Conservation (phyloP, 305 asterid genomes). For the Fraxinus ornus region DNA sequence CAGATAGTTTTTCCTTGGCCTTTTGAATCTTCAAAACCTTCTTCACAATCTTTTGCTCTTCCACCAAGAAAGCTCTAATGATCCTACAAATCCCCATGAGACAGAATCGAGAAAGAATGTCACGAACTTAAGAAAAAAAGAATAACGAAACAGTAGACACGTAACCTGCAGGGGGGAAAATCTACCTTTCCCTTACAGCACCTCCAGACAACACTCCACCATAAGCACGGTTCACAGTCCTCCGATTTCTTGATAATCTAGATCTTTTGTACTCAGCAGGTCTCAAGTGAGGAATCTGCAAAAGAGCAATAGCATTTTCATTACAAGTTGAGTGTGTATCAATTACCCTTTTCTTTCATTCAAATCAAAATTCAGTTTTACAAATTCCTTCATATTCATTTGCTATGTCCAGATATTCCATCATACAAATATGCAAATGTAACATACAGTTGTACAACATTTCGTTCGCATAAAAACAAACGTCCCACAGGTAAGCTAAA, state of each 20-base stretch:
- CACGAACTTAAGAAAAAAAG: too few species aligned
- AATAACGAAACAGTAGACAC: too few species aligned
- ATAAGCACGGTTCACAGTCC: slow-evolving; percentile 43
- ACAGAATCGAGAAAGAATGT: neutral
- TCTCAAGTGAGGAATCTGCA: slow-evolving; percentile 33
- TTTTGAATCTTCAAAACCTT: slow-evolving; percentile 50
- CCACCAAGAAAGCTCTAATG: slow-evolving; percentile 44
- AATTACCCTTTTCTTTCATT: neutral
- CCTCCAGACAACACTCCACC: slow-evolving; percentile 37
- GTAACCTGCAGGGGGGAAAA: too few species aligned
- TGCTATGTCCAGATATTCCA: neutral
- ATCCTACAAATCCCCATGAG: too few species aligned
- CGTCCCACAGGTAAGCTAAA: neutral
- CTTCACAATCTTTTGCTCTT: slow-evolving; percentile 49
- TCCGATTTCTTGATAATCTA: slow-evolving; percentile 37
- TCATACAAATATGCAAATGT: neutral
- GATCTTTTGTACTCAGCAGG: slow-evolving; percentile 44
- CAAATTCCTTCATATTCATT: neutral
- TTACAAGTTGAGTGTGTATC: neutral
- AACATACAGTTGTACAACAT: neutral
- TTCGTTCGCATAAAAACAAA: neutral
- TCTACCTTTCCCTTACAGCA: slow-evolving; percentile 30
- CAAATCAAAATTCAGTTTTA: neutral
- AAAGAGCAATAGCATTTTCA: neutral
- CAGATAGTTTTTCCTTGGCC: slow-evolving; percentile 41